A percentile compares a stretch with the other conserved stretches of the same genome.
phyloP scores from a whole-genome alignment of 2,329 filamentous ascomycete species.

The Xylaria sp. region DNA sequence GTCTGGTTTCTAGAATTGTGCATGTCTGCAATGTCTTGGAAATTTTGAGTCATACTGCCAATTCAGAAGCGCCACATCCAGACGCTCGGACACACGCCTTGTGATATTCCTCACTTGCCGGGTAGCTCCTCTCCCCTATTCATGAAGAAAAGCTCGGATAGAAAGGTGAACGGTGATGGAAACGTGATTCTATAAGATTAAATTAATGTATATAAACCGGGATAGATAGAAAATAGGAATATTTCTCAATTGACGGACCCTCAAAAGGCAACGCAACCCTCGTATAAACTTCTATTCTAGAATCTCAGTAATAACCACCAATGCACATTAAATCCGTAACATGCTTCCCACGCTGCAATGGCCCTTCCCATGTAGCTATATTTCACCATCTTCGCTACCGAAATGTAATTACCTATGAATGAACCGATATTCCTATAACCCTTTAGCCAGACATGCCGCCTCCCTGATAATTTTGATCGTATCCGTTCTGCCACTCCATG shows the following conservation, averaged over 20 bases:
- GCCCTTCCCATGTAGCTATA: background rate
- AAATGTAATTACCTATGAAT: background rate
- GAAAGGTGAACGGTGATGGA: background rate
- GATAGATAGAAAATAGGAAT: background rate
- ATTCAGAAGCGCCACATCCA: background rate
- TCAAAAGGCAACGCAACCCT: background rate
- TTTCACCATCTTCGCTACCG: background rate
- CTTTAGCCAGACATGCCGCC: background rate
- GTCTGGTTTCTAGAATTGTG: background rate
- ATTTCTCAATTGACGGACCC: background rate
- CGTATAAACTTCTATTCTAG: background rate
- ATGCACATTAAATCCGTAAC: background rate
- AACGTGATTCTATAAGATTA: background rate
- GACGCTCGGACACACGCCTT: background rate
- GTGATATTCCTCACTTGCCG: background rate
- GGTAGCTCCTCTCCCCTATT: constrained; percentile 10
- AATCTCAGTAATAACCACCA: background rate
- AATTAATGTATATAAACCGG: background rate
- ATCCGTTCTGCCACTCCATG: background rate
- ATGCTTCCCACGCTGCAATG: background rate
- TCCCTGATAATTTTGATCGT: background rate
- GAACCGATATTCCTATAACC: background rate
- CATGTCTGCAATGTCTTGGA: background rate
- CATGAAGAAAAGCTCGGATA: background rate
- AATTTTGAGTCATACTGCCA: background rate